phyloP scores from a whole-genome alignment of 1,284 basidiomycete species.

The Microbotryum intermedium region DNA sequence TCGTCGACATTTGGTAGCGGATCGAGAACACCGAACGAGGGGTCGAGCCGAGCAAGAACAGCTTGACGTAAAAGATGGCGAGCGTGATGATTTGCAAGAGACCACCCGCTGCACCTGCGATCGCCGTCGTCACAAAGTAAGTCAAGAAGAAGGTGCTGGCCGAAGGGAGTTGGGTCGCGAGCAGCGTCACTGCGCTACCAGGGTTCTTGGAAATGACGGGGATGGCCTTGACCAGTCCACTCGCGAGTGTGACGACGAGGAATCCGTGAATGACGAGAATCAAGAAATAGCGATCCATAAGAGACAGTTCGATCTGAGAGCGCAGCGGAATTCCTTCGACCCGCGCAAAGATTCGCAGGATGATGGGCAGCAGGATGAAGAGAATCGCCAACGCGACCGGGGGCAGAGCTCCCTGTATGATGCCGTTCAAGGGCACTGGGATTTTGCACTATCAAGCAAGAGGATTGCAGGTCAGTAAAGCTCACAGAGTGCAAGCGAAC shows the following conservation, averaged over 20 bases:
- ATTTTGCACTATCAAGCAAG: not conserved
- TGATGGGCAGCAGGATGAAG: constrained; percentile 82
- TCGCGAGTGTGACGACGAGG: constrained; percentile 71
- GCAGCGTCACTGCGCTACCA: constrained; percentile 52
- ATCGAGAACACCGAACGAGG: constrained; percentile 75
- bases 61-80: constrained; percentile 74
- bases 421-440: constrained; percentile 53
- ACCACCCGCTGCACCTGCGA: constrained; percentile 64
- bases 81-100: constrained; percentile 72
- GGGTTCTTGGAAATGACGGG: constrained; percentile 56
- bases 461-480: too few species aligned
- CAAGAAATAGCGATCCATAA: constrained; percentile 85
- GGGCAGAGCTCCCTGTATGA: constrained; percentile 85
- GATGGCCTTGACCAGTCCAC: constrained; percentile 67
- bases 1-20: constrained; percentile 57
- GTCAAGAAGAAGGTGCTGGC: constrained; percentile 93
- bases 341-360: constrained; percentile 66
- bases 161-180: constrained; percentile 62
- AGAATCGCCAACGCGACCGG: constrained; percentile 75
- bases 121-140: constrained; percentile 47
- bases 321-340: constrained; percentile 74
- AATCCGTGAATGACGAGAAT: constrained; percentile 91
- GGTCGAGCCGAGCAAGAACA: constrained; percentile 75
- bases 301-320: constrained; percentile 73
- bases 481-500: too few species aligned